Evolutionary conservation across 129 eudicot species (phyloP).

Genomic region (Centella asiatica): DNA sequence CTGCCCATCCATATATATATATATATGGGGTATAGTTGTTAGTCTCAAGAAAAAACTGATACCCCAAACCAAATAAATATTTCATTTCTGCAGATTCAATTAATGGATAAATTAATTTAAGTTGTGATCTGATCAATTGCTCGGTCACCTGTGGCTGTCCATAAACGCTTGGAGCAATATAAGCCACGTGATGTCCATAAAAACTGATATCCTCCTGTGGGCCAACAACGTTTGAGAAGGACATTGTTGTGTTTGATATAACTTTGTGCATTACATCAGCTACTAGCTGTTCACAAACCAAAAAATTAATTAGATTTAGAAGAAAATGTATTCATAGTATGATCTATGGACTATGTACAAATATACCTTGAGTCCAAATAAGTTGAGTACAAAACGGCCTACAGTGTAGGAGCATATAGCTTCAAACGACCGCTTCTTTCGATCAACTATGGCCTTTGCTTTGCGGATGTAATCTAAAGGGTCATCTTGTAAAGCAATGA

Average conservation of each 20-base stretch:
- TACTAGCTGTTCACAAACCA: conserved; percentile 26
- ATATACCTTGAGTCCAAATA: conserved; percentile 39
- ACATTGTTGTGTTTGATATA: conserved; percentile 31
- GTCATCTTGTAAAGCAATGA: conserved; percentile 37
- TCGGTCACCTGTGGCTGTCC: conserved; percentile 52
- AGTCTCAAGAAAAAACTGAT: no score
- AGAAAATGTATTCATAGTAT: no score
- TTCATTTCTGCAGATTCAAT: no score
- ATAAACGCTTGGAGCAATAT: conserved; percentile 38
- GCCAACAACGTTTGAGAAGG: conserved; percentile 57
- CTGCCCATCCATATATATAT: conserved; percentile 14
- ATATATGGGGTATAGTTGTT: no score
- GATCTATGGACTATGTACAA: neutral
- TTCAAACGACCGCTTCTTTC: conserved; percentile 45
- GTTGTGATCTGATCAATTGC: no score
- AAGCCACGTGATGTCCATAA: conserved; percentile 43
- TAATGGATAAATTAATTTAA: no score
- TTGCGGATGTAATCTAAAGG: conserved; percentile 46
- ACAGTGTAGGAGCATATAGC: conserved; percentile 32
- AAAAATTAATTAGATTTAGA: no score
- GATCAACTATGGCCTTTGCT: conserved; percentile 44
- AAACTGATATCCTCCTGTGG: conserved; percentile 48
- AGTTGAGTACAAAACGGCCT: conserved; percentile 26
- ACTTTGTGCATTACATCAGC: conserved; percentile 21
- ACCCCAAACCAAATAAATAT: no score